Base-by-base conservation (phyloP, 352 stramenopile species). In the Globisporangium nunn region DNA sequence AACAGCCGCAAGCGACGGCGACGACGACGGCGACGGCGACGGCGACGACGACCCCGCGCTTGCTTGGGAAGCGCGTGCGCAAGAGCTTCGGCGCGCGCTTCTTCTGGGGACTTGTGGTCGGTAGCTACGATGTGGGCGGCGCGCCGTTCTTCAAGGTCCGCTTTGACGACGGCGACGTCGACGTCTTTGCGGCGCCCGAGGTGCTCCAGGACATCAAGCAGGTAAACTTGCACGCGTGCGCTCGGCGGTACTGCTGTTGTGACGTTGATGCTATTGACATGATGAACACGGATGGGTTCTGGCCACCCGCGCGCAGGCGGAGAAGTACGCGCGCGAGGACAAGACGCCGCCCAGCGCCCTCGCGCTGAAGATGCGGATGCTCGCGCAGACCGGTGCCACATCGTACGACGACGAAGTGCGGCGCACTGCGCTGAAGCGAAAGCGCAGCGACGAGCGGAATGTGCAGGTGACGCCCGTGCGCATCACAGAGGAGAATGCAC, bases 81-180 rank as follows among this genome's bases (percentile, higher is more conserved):
- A 89, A 88, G 58, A 87, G 59, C 57, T 92, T 92, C 52, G 79
- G 78, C 30, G 58, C 68, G 49, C 76, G 74, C 40, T 67, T 61
- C 37, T 92, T 92, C 65, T 64, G 82, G 82, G 82, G 80, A 15
- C 71, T 70, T 1, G 56, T 92, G 0, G 67, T 89, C 37, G 63
- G 64, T 39, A 72, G 69, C 46, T 92, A 92, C 58, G 61, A 70
- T 50, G 62, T 92, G 35, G 60, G 59, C 0, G 64, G 67, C 1
- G 75, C 67, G 8, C 54, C 73, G 0, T 90, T 92, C 51, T 92
- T 89, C 64, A 92, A 92, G 54, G 66, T 92, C 44, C 78, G 72
- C 66, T 92, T 92, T 57, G 82, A 92, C 40, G 82, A 92, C 44
- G 82, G 82, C 40, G 82, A 92, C 56, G 80, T 92, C 31, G 82